Percentiles rank a stretch among this genome's conserved stretches.
These are phyloP conservation scores for Candida manassasensis DNA, from an alignment of 805 yeast species.

Conservation along the genomic window DNA sequence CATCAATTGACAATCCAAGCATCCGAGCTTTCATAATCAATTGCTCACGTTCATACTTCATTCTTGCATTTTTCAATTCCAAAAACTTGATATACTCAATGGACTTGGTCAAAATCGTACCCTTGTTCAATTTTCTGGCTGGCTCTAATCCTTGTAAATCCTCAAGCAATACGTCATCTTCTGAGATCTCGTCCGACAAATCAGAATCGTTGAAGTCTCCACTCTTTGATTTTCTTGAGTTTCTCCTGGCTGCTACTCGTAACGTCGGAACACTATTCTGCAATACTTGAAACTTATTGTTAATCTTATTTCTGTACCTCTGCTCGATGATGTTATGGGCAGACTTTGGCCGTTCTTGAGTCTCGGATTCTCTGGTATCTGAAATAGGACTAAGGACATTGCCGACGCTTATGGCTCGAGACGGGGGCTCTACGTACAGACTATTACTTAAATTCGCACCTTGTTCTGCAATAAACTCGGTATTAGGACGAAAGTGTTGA, in stretches of 20 bases:
- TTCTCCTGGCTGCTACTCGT: constrained; percentile 24
- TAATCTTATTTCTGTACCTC: constrained; percentile 39
- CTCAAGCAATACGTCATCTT: constrained; percentile 6
- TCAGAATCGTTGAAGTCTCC: neutral
- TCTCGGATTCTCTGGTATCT: neutral
- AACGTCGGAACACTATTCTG: constrained; percentile 38
- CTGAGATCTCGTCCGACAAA: constrained; percentile 1
- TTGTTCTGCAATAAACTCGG: constrained; percentile 7
- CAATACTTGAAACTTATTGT: constrained; percentile 35
- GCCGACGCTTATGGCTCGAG: neutral
- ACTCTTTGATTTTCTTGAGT: constrained; percentile 9
- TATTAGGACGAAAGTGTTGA: neutral
- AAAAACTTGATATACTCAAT: constrained; percentile 75
- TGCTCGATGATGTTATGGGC: constrained; percentile 42
- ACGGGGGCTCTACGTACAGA: neutral
- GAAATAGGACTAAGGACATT: neutral
- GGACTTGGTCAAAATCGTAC: constrained; percentile 71
- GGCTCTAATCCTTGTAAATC: constrained; percentile 74
- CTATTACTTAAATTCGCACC: constrained; percentile 4
- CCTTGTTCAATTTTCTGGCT: constrained; percentile 71
- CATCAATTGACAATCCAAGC: constrained; percentile 25
- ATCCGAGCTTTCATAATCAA: constrained; percentile 34
- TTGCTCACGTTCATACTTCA: constrained; percentile 50
- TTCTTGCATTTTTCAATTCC: constrained; percentile 51
- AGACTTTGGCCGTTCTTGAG: constrained; percentile 13